Evolutionary conservation across 352 stramenopile genomes (phyloP).

Genomic region (Blastocystis sp.): DNA sequence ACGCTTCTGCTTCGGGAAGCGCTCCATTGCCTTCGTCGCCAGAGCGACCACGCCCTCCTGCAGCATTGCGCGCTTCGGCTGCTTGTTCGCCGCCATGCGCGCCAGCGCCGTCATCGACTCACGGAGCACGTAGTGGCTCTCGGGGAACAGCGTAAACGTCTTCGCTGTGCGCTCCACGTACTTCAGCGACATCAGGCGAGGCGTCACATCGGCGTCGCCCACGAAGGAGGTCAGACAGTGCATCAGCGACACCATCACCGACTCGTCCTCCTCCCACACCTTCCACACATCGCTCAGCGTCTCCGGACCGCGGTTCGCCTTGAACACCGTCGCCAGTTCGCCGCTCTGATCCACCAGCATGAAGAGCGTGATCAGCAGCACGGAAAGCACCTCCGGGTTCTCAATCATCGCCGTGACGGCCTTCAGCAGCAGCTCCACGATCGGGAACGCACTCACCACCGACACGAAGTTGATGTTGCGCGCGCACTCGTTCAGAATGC

Average conservation of each 20-base stretch:
- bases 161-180: slow-evolving; percentile 39
- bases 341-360: slow-evolving; percentile 31
- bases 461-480: slow-evolving; percentile 39
- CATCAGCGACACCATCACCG: not conserved
- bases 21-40: not conserved
- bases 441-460: not conserved
- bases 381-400: slow-evolving; percentile 11
- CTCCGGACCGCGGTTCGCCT: slow-evolving; percentile 42
- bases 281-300: not conserved
- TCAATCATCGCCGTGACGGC: not conserved
- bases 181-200: slow-evolving; percentile 1
- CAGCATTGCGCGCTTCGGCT: not conserved
- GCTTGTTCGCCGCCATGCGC: slow-evolving; percentile 5
- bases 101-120: slow-evolving; percentile 43
- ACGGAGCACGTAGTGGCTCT: slow-evolving; percentile 14
- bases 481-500: slow-evolving; percentile 35
- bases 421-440: slow-evolving; percentile 52
- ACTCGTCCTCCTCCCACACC: slow-evolving; percentile 9
- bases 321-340: slow-evolving; percentile 20
- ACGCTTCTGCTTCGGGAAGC: slow-evolving; percentile 41
- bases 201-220: not conserved
- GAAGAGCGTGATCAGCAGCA: slow-evolving; percentile 36
- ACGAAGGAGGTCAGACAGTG: slow-evolving; percentile 25
- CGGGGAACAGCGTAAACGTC: not conserved
- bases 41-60: slow-evolving; percentile 22